Percentiles rank a stretch among this genome's conserved stretches.
Evolutionary conservation across 1,284 basidiomycete species (phyloP).

Genomic region (Moesziomyces parantarcticus): DNA sequence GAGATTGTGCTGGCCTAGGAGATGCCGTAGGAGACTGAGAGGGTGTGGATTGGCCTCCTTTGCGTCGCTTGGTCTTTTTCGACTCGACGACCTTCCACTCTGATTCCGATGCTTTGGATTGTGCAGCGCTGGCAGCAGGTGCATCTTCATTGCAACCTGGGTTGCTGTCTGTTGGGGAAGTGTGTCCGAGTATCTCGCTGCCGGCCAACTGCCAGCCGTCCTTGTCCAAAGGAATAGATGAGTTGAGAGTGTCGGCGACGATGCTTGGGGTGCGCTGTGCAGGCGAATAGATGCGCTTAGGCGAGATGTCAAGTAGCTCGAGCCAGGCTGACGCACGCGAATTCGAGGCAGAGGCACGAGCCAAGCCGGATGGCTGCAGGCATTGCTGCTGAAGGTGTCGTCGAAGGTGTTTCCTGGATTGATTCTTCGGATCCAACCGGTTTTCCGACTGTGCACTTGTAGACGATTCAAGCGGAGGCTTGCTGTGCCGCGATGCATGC

Average conservation of each 20-base stretch:
- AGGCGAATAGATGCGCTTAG: not conserved
- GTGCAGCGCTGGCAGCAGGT: too few relatives aligned
- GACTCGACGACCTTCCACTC: conserved; percentile 41
- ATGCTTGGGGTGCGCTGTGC: not conserved
- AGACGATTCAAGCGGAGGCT: too few relatives aligned
- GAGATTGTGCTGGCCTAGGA: not conserved
- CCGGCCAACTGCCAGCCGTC: conserved; percentile 48
- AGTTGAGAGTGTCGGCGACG: conserved; percentile 1
- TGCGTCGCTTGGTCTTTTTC: conserved; percentile 23
- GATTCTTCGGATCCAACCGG: not conserved
- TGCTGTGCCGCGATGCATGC: too few relatives aligned
- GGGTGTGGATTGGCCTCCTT: not conserved
- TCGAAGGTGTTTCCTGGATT: not conserved
- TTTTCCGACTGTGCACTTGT: not conserved
- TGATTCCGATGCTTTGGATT: conserved; percentile 3
- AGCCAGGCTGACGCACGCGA: not conserved
- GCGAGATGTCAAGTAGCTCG: not conserved
- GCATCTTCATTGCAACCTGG: not conserved
- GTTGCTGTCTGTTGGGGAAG: not conserved
- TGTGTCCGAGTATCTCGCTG: not conserved
- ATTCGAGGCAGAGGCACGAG: not conserved
- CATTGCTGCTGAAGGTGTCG: not conserved
- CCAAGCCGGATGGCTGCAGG: not conserved
- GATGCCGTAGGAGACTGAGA: conserved; percentile 3
- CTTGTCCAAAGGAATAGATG: conserved; percentile 30